These are phyloP conservation scores for Metschnikowia borealis DNA, from an alignment of 805 yeast genomes.

Conservation along the genomic window DNA sequence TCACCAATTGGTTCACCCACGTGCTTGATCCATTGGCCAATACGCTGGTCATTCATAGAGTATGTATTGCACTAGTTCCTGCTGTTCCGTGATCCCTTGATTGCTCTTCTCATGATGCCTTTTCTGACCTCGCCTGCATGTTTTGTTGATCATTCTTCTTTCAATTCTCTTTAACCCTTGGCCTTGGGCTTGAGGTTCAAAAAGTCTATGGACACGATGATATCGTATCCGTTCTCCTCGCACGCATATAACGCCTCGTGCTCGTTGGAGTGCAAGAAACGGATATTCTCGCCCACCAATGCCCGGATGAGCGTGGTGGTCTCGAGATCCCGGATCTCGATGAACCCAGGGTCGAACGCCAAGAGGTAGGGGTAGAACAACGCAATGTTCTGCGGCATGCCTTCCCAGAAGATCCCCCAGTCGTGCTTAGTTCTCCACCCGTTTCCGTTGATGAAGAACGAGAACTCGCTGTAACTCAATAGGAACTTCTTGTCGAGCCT, in stretches of 20 bases:
- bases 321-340: constrained; percentile 90
- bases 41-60: too few species aligned
- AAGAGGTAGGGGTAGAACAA: constrained; percentile 90
- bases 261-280: constrained; percentile 83
- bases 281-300: constrained; percentile 87
- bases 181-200: constrained; percentile 54
- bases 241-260: constrained; percentile 92
- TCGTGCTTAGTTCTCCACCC: constrained; percentile 96
- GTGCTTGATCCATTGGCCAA: too few species aligned
- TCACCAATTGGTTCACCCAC: too few species aligned
- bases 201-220: constrained; percentile 87
- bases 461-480: constrained; percentile 86
- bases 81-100: too few species aligned
- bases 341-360: constrained; percentile 85
- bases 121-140: too few species aligned
- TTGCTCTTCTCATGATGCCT: neutral
- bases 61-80: too few species aligned
- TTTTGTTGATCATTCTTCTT: too few species aligned
- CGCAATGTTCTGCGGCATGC: constrained; percentile 87
- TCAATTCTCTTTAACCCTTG: neutral
- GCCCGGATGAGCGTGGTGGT: constrained; percentile 81
- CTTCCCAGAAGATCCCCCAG: constrained; percentile 97
- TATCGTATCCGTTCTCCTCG: constrained; percentile 87
- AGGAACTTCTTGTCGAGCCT: constrained; percentile 85
- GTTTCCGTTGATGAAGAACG: constrained; percentile 88